Conservation (phyloP, 2,329 filamentous ascomycete species). For the Phialophora tarda region DNA sequence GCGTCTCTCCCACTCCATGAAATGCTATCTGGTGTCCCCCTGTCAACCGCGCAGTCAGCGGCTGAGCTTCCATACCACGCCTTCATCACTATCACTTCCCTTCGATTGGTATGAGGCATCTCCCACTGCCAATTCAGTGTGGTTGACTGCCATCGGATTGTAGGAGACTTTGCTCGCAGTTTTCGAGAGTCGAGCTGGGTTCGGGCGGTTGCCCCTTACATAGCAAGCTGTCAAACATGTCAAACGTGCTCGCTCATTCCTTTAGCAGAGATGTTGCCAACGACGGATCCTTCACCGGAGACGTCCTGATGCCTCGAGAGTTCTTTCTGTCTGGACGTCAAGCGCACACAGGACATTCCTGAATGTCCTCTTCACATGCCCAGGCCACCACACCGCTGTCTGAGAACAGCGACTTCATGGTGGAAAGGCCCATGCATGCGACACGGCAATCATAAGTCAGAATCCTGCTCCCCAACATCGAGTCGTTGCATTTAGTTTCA, state of each 20-base stretch:
- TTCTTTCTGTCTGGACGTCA: neutral
- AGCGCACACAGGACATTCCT: neutral
- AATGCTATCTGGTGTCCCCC: neutral
- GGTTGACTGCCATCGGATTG: neutral
- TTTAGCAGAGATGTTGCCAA: neutral
- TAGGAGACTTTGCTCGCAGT: neutral
- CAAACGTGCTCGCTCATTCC: neutral
- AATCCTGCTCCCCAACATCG: conserved; percentile 14
- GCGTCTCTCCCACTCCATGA: neutral
- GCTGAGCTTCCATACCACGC: conserved; percentile 16
- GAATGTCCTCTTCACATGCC: neutral
- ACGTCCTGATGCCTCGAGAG: neutral
- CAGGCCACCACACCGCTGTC: conserved; percentile 5
- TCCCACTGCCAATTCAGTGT: neutral
- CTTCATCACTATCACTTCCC: conserved; percentile 11
- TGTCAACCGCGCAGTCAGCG: neutral
- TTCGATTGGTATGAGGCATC: neutral
- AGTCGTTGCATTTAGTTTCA: conserved; percentile 20
- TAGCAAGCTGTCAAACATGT: conserved; percentile 1
- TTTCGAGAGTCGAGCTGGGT: neutral
- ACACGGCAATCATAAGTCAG: conserved; percentile 14
- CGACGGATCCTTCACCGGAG: neutral
- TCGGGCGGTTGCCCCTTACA: neutral
- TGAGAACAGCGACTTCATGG: conserved; percentile 11
- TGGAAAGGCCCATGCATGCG: conserved; percentile 4